Conservation (phyloP, 2,329 filamentous ascomycete genomes). For the Fusarium armeniacum region DNA sequence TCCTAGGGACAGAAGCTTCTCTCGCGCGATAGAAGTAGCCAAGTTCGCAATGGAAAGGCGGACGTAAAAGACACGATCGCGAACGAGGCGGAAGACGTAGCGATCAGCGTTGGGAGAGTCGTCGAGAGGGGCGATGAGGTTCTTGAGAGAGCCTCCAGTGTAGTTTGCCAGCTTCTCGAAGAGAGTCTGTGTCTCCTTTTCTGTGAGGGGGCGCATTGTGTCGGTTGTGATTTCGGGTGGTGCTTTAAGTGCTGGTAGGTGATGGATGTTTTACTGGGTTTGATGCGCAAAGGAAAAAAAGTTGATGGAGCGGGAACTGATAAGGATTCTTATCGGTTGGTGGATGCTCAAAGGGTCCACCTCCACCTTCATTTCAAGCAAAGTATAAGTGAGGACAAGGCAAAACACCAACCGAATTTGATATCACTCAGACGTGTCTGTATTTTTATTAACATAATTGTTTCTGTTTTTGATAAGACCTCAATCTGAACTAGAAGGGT, state of each 20-base stretch:
- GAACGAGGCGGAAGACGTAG: slow-evolving; percentile 87
- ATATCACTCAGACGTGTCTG: neutral
- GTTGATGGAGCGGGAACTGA: slow-evolving; percentile 37
- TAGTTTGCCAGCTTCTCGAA: slow-evolving; percentile 96
- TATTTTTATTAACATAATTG: neutral
- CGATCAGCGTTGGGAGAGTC: slow-evolving; percentile 78
- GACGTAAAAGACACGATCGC: slow-evolving; percentile 91
- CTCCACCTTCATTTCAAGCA: neutral
- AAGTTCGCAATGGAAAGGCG: slow-evolving; percentile 91
- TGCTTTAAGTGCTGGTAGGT: slow-evolving; percentile 17
- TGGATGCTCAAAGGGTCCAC: slow-evolving; percentile 5
- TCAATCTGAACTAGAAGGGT: neutral
- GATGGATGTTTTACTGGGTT: slow-evolving; percentile 20
- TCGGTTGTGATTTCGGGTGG: slow-evolving; percentile 6
- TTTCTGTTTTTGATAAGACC: neutral
- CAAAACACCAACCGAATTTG: neutral
- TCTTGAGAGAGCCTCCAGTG: slow-evolving; percentile 86
- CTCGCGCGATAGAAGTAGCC: slow-evolving; percentile 85
- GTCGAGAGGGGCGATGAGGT: slow-evolving; percentile 81
- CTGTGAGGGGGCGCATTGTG: slow-evolving; percentile 85
- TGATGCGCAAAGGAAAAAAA: slow-evolving; percentile 42
- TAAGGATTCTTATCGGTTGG: slow-evolving; percentile 44
- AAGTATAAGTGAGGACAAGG: slow-evolving; percentile 5
- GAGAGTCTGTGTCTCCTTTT: slow-evolving; percentile 82
- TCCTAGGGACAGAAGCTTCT: slow-evolving; percentile 87